A percentile compares a stretch with the other conserved stretches of the same genome.
These are phyloP conservation scores for Diaporthe batatas DNA, from an alignment of 2,329 filamentous ascomycete genomes.

Conservation along the genomic window DNA sequence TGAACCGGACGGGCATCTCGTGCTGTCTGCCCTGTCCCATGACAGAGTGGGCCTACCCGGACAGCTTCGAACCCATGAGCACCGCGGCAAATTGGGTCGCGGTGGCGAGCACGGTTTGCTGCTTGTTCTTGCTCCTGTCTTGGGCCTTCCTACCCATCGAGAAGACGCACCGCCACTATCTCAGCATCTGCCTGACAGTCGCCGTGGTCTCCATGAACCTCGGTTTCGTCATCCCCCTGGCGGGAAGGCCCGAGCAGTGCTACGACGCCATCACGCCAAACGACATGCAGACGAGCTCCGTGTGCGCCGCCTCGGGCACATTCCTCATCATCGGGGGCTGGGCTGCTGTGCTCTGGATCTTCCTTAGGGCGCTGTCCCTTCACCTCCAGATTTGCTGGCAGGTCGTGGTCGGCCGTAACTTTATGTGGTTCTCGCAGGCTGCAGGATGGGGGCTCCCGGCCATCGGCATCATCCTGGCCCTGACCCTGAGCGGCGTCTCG, in stretches of 20 bases:
- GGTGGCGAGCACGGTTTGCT: conserved; percentile 78
- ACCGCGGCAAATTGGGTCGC: conserved; percentile 85
- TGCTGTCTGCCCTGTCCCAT: conserved; percentile 95
- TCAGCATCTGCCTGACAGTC: conserved; percentile 87
- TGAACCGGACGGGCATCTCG: conserved; percentile 62
- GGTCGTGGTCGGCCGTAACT: conserved; percentile 85
- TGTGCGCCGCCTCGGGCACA: conserved; percentile 90
- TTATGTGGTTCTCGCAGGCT: conserved; percentile 87
- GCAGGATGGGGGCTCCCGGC: conserved; percentile 88
- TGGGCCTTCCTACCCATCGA: conserved; percentile 86
- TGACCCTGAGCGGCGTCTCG: conserved; percentile 90
- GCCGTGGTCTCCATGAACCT: conserved; percentile 85
- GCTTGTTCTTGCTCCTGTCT: conserved; percentile 81
- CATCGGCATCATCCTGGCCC: conserved; percentile 79
- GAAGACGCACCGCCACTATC: conserved; percentile 91
- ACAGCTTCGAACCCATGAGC: conserved; percentile 71
- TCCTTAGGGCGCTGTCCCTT: conserved; percentile 88
- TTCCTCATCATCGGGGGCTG: conserved; percentile 90
- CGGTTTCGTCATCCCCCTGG: conserved; percentile 91
- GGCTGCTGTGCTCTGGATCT: conserved; percentile 88
- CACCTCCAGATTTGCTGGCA: conserved; percentile 99
- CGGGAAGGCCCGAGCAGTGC: conserved; percentile 83
- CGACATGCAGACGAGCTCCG: conserved; percentile 84
- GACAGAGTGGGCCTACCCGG: conserved; percentile 79
- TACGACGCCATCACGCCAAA: conserved; percentile 92